Evolutionary conservation across 1,284 basidiomycete genomes (phyloP).

Genomic region (Trametes sp.): DNA sequence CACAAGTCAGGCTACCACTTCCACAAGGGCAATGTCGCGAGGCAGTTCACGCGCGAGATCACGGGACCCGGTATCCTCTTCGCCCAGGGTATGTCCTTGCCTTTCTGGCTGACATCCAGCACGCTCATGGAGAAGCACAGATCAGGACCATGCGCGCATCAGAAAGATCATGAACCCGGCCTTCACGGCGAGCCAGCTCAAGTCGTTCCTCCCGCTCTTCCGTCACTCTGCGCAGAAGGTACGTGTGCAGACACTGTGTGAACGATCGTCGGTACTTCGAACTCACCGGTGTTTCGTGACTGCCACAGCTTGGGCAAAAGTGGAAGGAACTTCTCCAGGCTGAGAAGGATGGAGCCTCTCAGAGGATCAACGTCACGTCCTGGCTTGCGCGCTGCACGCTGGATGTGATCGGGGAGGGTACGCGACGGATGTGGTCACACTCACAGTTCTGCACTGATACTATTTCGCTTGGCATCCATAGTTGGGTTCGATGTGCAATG

Average conservation of each 20-base stretch:
- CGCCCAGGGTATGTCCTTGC: slow-evolving; percentile 44
- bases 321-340: slow-evolving; percentile 34
- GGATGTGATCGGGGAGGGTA: slow-evolving; percentile 55
- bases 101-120: background rate
- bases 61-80: slow-evolving; percentile 42
- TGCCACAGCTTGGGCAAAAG: slow-evolving; percentile 28
- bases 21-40: slow-evolving; percentile 40
- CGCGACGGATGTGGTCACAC: background rate
- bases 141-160: slow-evolving; percentile 49
- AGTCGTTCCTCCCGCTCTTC: slow-evolving; percentile 57
- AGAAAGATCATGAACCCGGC: slow-evolving; percentile 51
- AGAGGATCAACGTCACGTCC: slow-evolving; percentile 44
- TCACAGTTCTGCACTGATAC: slow-evolving; percentile 31
- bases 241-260: slow-evolving; percentile 11
- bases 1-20: slow-evolving; percentile 47
- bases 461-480: background rate
- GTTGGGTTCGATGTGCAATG: slow-evolving; percentile 41
- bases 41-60: slow-evolving; percentile 37
- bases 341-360: background rate
- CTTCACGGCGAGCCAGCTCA: slow-evolving; percentile 53
- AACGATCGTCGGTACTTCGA: background rate
- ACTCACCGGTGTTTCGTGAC: slow-evolving; percentile 24
- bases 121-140: slow-evolving; percentile 34
- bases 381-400: slow-evolving; percentile 54
- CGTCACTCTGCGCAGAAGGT: slow-evolving; percentile 52